phyloP scores from a whole-genome alignment of 2,329 filamentous ascomycete genomes.

The Fusarium ambrosium region DNA sequence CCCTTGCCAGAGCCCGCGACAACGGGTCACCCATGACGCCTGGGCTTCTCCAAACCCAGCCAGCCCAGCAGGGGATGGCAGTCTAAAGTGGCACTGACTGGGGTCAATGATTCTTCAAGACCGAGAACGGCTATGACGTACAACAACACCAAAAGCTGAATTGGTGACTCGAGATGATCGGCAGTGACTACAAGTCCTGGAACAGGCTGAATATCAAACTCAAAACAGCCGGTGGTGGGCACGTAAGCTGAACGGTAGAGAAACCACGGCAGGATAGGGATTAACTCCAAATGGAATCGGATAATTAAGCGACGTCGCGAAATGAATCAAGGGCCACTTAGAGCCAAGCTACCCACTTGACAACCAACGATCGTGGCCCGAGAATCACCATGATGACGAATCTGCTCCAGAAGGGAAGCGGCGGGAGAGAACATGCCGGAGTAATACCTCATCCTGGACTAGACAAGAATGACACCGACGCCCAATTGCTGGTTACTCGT shows the following conservation, averaged over 20 bases:
- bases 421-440: slow-evolving; percentile 1
- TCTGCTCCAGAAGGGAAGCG: slow-evolving; percentile 3
- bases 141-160: not conserved
- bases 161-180: not conserved
- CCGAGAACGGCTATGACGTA: slow-evolving; percentile 17
- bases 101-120: slow-evolving; percentile 28
- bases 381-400: slow-evolving; percentile 22
- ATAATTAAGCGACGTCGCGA: slow-evolving; percentile 39
- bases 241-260: slow-evolving; percentile 4
- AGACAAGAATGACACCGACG: not conserved
- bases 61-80: slow-evolving; percentile 40
- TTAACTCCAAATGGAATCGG: slow-evolving; percentile 27
- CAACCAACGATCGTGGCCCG: slow-evolving; percentile 26
- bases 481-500: not conserved
- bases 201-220: not conserved
- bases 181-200: not conserved
- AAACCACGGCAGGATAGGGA: slow-evolving; percentile 7
- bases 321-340: slow-evolving; percentile 30
- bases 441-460: slow-evolving; percentile 13
- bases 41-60: slow-evolving; percentile 31
- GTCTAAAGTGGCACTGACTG: slow-evolving; percentile 38
- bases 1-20: slow-evolving; percentile 46
- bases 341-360: slow-evolving; percentile 24
- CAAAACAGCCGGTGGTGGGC: slow-evolving; percentile 2
- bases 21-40: slow-evolving; percentile 41